Base-by-base conservation (phyloP, 805 yeast genomes). In the Candida morakotiae region DNA sequence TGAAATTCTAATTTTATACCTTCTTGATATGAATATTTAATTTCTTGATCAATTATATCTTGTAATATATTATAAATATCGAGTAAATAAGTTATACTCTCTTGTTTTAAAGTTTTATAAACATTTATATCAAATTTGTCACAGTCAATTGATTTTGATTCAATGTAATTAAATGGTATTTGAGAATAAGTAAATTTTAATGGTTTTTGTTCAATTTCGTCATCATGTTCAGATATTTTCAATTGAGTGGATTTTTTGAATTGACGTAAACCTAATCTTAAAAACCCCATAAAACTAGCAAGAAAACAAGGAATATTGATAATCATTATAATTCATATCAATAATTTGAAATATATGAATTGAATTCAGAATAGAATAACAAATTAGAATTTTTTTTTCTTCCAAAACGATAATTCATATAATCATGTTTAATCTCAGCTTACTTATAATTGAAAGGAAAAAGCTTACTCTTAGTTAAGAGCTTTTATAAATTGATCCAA, bases 1-100 rank as follows among this genome's bases (percentile, higher is more conserved):
- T 34, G 37, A 26, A 34, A 34, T 10, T 34, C 28, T 26, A 34
- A 20, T 26, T 19, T 17, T 9, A 25, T 19, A 13, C 27, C 37
- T 7, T 34, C 31, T 14, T 18, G 20, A 14, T 27, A 34, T 9
- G 14, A 11, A 8, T 15, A 24, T 4, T 16, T 22, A 11, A 14
- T 3, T 25, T 25, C 21, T 5, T 26, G n/a, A 18, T 9, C 22
- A 14, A 21, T 9, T 10, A 34, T 15, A 9, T 34, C 37, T 20
- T 34, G 30, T 18, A 34, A 19, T 3, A 19, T 34, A 19, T 34
- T 26, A 11, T 17, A 34, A 11, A 34, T 9, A 19, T 34, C 37
- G 9, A 34, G 23, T 6, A 34, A 34, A 17, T 10, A 34, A 13
- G 3, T 9, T 8, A 34, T 14, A 7, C 29, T 17, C 3, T 34